phyloP scores from a whole-genome alignment of 2,329 filamentous ascomycete species.

The Ambrosiella xylebori region DNA sequence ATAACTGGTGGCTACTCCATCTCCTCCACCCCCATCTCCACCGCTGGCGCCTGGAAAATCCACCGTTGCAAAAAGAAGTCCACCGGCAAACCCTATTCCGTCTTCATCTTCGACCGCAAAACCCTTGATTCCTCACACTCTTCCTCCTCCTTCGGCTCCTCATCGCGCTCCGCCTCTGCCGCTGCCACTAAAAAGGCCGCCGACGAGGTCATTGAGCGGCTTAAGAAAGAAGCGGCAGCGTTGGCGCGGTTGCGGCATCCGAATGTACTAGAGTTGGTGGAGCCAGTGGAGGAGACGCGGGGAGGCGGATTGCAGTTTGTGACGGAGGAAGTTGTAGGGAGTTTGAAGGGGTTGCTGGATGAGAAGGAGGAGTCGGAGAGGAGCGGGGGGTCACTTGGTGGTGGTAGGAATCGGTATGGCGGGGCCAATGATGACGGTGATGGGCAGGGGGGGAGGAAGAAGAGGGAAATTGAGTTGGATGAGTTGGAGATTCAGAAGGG shows the following conservation, averaged over 20 bases:
- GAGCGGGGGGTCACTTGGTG: slow-evolving; percentile 28
- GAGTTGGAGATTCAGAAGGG: slow-evolving; percentile 97
- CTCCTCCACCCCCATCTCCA: slow-evolving; percentile 55
- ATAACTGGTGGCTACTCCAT: slow-evolving; percentile 85
- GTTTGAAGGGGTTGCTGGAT: slow-evolving; percentile 61
- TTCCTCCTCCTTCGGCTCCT: slow-evolving; percentile 22
- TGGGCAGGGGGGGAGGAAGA: slow-evolving; percentile 50
- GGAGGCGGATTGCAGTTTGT: slow-evolving; percentile 89
- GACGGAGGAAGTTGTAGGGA: slow-evolving; percentile 78
- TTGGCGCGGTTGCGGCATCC: slow-evolving; percentile 80
- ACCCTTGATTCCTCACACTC: slow-evolving; percentile 45
- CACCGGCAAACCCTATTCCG: slow-evolving; percentile 71
- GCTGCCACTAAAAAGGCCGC: slow-evolving; percentile 59
- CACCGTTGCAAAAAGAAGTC: slow-evolving; percentile 96
- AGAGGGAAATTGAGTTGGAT: slow-evolving; percentile 80
- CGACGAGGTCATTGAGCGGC: slow-evolving; percentile 76
- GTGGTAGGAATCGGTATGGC: slow-evolving; percentile 58
- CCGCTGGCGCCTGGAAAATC: slow-evolving; percentile 89
- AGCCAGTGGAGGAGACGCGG: slow-evolving; percentile 88
- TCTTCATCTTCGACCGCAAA: slow-evolving; percentile 91
- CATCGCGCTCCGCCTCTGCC: slow-evolving; percentile 25
- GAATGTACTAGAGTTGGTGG: slow-evolving; percentile 77
- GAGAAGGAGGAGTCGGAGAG: slow-evolving; percentile 82
- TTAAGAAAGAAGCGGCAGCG: slow-evolving; percentile 83
- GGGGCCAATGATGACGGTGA: slow-evolving; percentile 47